These are phyloP conservation scores for Metschnikowia proteae DNA, from an alignment of 805 yeast genomes.

Conservation along the genomic window DNA sequence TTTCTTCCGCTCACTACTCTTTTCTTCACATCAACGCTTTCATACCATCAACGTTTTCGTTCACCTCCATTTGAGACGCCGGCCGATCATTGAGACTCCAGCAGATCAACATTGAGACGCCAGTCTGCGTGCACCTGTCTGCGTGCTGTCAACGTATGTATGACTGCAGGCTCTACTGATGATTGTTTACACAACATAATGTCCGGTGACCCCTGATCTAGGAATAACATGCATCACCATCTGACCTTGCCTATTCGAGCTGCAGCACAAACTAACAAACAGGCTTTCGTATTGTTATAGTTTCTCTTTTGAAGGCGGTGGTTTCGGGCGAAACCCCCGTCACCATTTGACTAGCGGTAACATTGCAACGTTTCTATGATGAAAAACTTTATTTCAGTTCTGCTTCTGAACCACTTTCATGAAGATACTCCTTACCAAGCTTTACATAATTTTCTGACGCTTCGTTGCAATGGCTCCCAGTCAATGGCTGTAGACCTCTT, in stretches of 20 bases:
- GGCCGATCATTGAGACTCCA: no score
- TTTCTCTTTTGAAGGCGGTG: constrained; percentile 8
- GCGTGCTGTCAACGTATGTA: constrained; percentile 6
- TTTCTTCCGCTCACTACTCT: neutral
- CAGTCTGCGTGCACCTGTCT: neutral
- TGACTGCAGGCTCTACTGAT: constrained; percentile 10
- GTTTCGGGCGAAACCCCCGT: constrained; percentile 17
- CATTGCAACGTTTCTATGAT: constrained; percentile 44
- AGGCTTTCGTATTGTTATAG: neutral
- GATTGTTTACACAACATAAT: constrained; percentile 21
- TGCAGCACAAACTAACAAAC: neutral
- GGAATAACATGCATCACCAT: constrained; percentile 96
- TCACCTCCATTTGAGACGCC: no score
- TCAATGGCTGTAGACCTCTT: neutral
- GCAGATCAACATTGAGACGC: no score
- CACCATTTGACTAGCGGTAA: constrained; percentile 9
- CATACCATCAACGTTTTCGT: no score
- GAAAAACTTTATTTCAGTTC: constrained; percentile 77
- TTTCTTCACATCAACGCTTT: neutral
- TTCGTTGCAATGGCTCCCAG: constrained; percentile 5
- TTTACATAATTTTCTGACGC: constrained; percentile 38
- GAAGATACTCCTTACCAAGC: constrained; percentile 76
- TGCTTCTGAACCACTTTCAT: constrained; percentile 84
- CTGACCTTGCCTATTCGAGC: constrained; percentile 47
- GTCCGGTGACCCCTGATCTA: constrained; percentile 69